These are phyloP conservation scores for Colletotrichum nymphaeae DNA, from an alignment of 2,329 filamentous ascomycete genomes.

Conservation along the genomic window DNA sequence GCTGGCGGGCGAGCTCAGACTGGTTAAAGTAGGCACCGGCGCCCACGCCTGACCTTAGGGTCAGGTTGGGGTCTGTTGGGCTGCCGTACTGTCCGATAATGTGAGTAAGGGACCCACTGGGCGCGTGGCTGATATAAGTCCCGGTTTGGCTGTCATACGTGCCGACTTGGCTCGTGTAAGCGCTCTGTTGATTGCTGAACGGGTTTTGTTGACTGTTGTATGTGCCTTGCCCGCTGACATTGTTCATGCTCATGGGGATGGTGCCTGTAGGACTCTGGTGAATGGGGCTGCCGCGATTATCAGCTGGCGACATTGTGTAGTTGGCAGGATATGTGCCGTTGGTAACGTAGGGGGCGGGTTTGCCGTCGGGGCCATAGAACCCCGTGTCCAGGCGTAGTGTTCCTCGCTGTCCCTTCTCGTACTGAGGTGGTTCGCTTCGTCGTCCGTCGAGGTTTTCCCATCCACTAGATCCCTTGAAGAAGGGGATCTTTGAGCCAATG, in stretches of 20 bases:
- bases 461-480: constrained; percentile 48
- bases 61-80: constrained; percentile 40
- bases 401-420: constrained; percentile 40
- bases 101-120: constrained; percentile 27
- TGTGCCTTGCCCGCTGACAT: constrained; percentile 16
- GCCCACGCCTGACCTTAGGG: constrained; percentile 49
- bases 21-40: constrained; percentile 53
- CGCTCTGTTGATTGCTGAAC: constrained; percentile 6
- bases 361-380: constrained; percentile 38
- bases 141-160: constrained; percentile 30
- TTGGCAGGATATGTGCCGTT: constrained; percentile 5
- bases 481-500: constrained; percentile 48
- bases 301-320: constrained; percentile 31
- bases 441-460: constrained; percentile 47
- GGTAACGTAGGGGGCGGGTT: constrained; percentile 10
- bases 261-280: constrained; percentile 29
- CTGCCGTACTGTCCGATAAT: constrained; percentile 25
- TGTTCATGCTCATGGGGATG: constrained; percentile 23
- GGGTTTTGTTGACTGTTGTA: constrained; percentile 20
- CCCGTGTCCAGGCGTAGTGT: constrained; percentile 39
- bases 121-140: constrained; percentile 37
- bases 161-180: constrained; percentile 13
- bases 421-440: constrained; percentile 33
- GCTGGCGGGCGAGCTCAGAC: constrained; percentile 50
- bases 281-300: constrained; percentile 26